Conservation (phyloP, 352 stramenopile species). For the Pythium guiyangense region DNA sequence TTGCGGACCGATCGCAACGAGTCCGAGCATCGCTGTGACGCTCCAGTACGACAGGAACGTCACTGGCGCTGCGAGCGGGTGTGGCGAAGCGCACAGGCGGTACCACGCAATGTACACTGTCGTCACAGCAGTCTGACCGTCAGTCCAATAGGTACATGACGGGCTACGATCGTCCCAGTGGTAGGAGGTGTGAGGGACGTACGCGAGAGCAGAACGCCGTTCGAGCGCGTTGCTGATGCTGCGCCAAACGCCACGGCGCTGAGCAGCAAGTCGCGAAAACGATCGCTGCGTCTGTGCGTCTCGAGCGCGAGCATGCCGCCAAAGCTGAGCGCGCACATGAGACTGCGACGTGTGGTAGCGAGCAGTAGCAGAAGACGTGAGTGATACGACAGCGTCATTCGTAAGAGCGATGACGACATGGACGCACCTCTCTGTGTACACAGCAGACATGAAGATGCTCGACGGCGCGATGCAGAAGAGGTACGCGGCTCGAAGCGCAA, state of each 20-base stretch:
- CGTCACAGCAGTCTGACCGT: conserved; percentile 3
- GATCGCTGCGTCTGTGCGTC: conserved; percentile 13
- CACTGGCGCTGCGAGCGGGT: conserved; percentile 14
- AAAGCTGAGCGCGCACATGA: conserved; percentile 81
- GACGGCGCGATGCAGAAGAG: conserved; percentile 76
- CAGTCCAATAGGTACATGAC: conserved; percentile 5
- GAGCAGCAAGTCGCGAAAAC: conserved; percentile 28
- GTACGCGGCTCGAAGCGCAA: conserved; percentile 57
- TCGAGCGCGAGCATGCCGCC: conserved; percentile 68
- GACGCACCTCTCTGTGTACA: conserved; percentile 75
- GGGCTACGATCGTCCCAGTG: not conserved
- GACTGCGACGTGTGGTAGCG: conserved; percentile 15
- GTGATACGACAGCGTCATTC: not conserved
- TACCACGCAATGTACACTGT: conserved; percentile 76
- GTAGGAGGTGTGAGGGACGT: conserved; percentile 19
- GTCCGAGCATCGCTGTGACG: conserved; percentile 48
- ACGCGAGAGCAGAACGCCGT: conserved; percentile 74
- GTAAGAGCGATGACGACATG: not conserved
- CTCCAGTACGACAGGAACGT: conserved; percentile 57
- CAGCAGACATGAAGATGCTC: conserved; percentile 77
- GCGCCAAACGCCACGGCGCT: conserved; percentile 53
- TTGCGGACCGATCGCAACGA: conserved; percentile 60
- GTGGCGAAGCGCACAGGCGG: conserved; percentile 52
- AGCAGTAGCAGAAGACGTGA: not conserved
- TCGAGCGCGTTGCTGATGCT: conserved; percentile 70